Base-by-base conservation (phyloP, 2,329 filamentous ascomycete genomes). In the Ascochyta lentis region DNA sequence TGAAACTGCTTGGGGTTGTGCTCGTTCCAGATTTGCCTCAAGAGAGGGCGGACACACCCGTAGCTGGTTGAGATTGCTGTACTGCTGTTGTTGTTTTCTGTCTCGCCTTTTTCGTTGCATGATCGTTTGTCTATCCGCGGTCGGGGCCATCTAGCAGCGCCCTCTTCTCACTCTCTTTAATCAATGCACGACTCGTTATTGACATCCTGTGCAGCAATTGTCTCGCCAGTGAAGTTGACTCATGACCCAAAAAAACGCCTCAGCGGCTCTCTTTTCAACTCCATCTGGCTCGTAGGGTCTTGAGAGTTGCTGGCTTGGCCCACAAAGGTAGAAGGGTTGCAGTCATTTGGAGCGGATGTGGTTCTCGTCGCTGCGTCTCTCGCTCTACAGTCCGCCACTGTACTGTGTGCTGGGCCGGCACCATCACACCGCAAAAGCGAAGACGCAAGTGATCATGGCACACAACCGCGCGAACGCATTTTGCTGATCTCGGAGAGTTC, bases 1-100 rank as follows among this genome's bases (percentile, higher is more conserved):
- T 74, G 61, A 66, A 51, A 46, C 33, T 73, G 19, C 64, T 74
- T 12, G 70, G 71, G 3, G 38, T 72, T 16, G 56, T 41, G 2
- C 69, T 66, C 0, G 47, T 67, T 16, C 34, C 53, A 1, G 46
- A 59, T 13, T 9, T 53, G 15, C 46, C 53, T 10, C 57, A 53
- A 29, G 60, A 63, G 29, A 63, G 69, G 39, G 66, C 61, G 6
- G 70, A 74, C 41, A 70, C 70, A 4, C 67, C 68, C 3, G 50
- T 72, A 10, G 53, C 53, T 6, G 47, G 47, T 12, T 56, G 29
- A 56, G 16, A 31, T 9, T 10, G n/a, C 7, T 10, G n/a, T 8
- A 27, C 9, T 29, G 39, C 7, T 3, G 39, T 29, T 42, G 24
- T 27, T 19, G 19, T 16, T 29, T 8, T 43, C 23, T 27, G 16